Base-by-base conservation (phyloP, 768 basidiomycete species). In the Coprinellus micaceus region DNA sequence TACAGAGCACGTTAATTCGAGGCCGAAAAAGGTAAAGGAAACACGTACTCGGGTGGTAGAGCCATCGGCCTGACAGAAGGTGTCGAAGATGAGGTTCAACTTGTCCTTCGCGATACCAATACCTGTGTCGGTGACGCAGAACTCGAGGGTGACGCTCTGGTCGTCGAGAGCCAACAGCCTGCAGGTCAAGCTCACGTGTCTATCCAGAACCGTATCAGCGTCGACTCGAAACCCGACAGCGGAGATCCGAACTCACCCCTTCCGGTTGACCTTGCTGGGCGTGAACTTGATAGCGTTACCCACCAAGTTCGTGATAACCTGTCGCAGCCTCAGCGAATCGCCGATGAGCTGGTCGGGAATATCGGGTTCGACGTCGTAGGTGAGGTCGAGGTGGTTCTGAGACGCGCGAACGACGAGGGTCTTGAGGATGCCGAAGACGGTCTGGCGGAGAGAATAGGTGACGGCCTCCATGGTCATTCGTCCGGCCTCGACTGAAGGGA, bases 401-500 rank as follows among this genome's bases (percentile, higher is more conserved):
- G 94, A 91, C 2, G 96, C 97, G 45, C 95, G 94, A 50, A 98
- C 94, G 64, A 98, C 95, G 56, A 99, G 82, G 0, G 96, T 98
- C 76, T 99, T 99, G 66, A 98, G 82, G 58, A 98, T 97, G 26
- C 94, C 93, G 65, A 98, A 98, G 40, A 98, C 93, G 2, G 93
- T 96, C 63, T 94, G 88, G n/a, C 97, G 89, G 26, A 98, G 81
- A 10, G 95, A 98, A 74, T 96, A 99, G 2, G 95, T 89, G n/a
- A 98, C 96, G 26, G 92, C 88, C 73, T 99, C 97, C 90, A 99
- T 97, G 2, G 94, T 98, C 97, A 99, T 99, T 12, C 96, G 89
- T 44, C 97, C 97, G 39, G 96, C 97, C 73, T 99, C 97, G 66
- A 98, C 95, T 97, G 63, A 7, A 44, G 43, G 43, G 43, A 17